Conservation (phyloP, 192 early-diverging fungal species). For the Gamsiella multidivaricata region DNA sequence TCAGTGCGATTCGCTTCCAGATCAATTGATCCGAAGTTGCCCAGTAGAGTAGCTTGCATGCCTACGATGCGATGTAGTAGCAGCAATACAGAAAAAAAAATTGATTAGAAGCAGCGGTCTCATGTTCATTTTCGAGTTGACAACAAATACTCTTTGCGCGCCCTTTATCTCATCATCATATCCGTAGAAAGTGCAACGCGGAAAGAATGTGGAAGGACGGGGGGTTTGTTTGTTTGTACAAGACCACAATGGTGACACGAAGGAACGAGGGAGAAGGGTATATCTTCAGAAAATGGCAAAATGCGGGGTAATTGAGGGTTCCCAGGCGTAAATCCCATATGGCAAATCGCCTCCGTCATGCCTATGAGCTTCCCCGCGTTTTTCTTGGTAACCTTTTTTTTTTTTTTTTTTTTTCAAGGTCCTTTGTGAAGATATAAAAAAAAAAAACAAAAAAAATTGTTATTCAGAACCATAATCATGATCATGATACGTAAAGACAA, state of each 20-base stretch:
- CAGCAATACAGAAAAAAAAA: too few relatives aligned
- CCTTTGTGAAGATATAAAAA: neutral
- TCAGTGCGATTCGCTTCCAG: constrained; percentile 43
- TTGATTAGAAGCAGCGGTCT: too few relatives aligned
- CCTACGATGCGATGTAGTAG: too few relatives aligned
- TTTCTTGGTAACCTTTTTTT: constrained; percentile 12
- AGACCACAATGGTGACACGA: neutral
- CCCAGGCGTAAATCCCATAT: constrained; percentile 8
- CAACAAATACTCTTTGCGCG: neutral
- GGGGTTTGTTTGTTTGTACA: too few relatives aligned
- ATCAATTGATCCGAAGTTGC: constrained; percentile 48
- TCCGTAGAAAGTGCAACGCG: too few relatives aligned
- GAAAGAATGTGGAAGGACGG: too few relatives aligned
- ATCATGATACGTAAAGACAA: too few relatives aligned
- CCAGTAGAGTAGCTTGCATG: constrained; percentile 36
- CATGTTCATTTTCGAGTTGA: too few relatives aligned
- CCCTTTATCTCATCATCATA: too few relatives aligned
- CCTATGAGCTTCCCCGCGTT: constrained; percentile 43
- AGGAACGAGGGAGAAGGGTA: neutral
- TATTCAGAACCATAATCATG: too few relatives aligned
- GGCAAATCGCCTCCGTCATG: neutral
- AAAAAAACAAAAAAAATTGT: neutral
- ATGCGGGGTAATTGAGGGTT: constrained; percentile 35
- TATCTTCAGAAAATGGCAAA: constrained; percentile 32
- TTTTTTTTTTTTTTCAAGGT: neutral